These are phyloP conservation scores for Nymphaea colorata DNA, from an alignment of 164 flowering plant genomes.

Conservation along the genomic window DNA sequence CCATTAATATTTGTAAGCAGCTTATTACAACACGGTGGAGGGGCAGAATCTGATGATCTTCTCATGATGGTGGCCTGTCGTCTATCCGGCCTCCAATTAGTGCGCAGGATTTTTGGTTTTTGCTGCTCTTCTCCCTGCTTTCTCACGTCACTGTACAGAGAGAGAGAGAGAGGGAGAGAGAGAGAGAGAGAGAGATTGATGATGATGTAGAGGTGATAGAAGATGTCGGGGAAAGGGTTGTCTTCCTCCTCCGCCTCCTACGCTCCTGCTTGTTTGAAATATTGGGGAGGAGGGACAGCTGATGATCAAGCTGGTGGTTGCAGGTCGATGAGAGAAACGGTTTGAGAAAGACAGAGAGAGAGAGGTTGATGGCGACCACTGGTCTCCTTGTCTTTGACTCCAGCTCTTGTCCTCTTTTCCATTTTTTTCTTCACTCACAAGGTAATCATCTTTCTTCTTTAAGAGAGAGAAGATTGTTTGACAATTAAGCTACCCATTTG, in stretches of 20 bases:
- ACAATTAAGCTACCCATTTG: constrained; percentile 28
- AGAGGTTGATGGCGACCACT: constrained; percentile 13
- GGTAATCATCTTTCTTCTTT: constrained; percentile 28
- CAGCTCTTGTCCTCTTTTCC: constrained; percentile 32
- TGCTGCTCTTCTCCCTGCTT: neutral
- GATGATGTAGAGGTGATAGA: no score
- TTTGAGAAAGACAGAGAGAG: neutral
- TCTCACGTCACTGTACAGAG: neutral
- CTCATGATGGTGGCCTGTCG: constrained; percentile 18
- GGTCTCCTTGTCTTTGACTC: constrained; percentile 61
- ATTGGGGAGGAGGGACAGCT: neutral
- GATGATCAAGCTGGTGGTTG: no score
- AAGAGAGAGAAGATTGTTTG: constrained; percentile 9
- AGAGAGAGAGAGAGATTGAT: neutral
- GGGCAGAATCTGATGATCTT: constrained; percentile 24
- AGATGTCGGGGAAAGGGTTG: no score
- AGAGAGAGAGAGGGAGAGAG: neutral
- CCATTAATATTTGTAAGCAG: constrained; percentile 1
- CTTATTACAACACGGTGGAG: constrained; percentile 2
- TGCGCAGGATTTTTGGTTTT: neutral
- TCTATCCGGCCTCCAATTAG: neutral
- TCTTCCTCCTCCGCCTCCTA: no score
- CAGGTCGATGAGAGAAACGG: constrained; percentile 7
- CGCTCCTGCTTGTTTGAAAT: neutral
- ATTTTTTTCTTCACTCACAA: constrained; percentile 57